Evolutionary conservation across 176 grass and related monocot genomes (phyloP).

Genomic region (Canna indica): DNA sequence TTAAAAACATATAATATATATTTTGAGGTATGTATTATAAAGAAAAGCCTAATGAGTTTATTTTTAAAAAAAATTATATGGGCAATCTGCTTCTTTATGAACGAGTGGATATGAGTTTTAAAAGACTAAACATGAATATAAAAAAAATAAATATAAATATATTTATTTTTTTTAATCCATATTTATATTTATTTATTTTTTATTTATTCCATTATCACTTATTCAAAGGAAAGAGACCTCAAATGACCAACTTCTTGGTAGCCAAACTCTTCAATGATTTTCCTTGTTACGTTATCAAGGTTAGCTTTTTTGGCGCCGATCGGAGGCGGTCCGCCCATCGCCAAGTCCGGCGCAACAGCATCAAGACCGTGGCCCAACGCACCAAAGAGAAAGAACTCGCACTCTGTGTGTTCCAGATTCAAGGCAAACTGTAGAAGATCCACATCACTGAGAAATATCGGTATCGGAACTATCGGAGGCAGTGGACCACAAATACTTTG

Average conservation of each 20-base stretch:
- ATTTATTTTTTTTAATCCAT: no score
- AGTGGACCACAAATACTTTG: not conserved
- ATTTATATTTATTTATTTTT: no score
- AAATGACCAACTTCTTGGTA: constrained; percentile 65
- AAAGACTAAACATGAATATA: no score
- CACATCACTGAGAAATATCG: constrained; percentile 46
- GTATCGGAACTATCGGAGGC: constrained; percentile 22
- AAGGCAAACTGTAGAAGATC: constrained; percentile 56
- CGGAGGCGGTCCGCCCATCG: constrained; percentile 48
- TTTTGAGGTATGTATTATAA: no score
- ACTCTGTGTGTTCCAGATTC: constrained; percentile 69
- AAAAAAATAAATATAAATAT: no score
- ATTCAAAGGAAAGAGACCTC: constrained; percentile 36
- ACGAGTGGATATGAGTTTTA: no score
- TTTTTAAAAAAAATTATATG: no score
- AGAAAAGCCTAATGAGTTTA: no score
- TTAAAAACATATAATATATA: no score
- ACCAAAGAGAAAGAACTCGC: constrained; percentile 52
- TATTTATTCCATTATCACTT: no score
- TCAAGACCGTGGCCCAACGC: constrained; percentile 54
- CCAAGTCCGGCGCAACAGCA: constrained; percentile 39
- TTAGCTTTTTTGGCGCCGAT: constrained; percentile 50
- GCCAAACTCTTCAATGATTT: constrained; percentile 50
- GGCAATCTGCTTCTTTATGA: no score
- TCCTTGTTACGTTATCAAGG: constrained; percentile 39